Conservation (phyloP, 2,329 filamentous ascomycete species). For the Gnomoniopsis smithogilvyi region DNA sequence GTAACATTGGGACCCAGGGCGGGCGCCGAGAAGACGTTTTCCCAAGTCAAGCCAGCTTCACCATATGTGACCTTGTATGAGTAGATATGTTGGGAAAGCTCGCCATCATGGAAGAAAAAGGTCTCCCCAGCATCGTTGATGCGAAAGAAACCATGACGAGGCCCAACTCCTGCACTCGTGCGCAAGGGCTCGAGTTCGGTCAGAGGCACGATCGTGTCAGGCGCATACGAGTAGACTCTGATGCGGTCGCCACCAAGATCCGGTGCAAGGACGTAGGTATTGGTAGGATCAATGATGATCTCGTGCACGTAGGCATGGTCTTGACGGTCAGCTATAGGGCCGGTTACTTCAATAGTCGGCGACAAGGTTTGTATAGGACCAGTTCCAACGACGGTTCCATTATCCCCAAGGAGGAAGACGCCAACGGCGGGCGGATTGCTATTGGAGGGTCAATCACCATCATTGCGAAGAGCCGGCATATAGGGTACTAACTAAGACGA, state of each 20-base stretch:
- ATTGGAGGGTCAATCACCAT: not conserved
- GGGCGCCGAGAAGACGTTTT: conserved; percentile 18
- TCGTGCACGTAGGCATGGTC: conserved; percentile 61
- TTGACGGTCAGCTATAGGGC: conserved; percentile 44
- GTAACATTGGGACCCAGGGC: conserved; percentile 16
- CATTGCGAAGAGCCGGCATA: not conserved
- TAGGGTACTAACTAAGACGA: conserved; percentile 19
- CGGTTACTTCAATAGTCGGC: conserved; percentile 26
- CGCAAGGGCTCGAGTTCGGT: conserved; percentile 17
- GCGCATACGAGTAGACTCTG: conserved; percentile 43
- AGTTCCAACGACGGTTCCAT: conserved; percentile 18
- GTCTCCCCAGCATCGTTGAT: conserved; percentile 16
- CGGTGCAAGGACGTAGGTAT: conserved; percentile 57
- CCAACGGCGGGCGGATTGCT: conserved; percentile 1
- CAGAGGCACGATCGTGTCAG: conserved; percentile 17
- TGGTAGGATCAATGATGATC: conserved; percentile 61
- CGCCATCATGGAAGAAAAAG: conserved; percentile 22
- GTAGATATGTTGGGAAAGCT: conserved; percentile 21
- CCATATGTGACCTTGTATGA: conserved; percentile 22
- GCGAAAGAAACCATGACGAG: conserved; percentile 22
- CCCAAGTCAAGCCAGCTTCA: conserved; percentile 19
- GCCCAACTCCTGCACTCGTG: conserved; percentile 18
- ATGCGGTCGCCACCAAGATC: conserved; percentile 65
- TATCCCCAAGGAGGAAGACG: conserved; percentile 15
- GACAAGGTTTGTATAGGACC: conserved; percentile 19